Percentiles rank a stretch among this genome's conserved stretches.
These are phyloP conservation scores for Pholiota conissans DNA, from an alignment of 768 basidiomycete species.

Conservation along the genomic window DNA sequence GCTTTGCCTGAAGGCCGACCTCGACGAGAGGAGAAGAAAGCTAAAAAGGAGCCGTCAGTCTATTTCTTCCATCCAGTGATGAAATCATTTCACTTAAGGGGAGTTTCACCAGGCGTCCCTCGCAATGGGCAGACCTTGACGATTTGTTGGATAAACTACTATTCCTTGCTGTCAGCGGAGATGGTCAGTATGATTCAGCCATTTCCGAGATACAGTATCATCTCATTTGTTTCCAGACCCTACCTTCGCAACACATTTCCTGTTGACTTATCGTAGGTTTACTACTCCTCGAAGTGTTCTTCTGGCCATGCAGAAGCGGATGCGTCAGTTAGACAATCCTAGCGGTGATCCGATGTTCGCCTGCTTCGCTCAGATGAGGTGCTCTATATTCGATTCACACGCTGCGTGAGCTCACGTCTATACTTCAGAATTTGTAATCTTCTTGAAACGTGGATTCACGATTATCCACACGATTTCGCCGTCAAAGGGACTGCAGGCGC, in stretches of 20 bases:
- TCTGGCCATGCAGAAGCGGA: conserved; percentile 86
- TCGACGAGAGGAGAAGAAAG: conserved; percentile 28
- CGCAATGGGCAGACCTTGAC: conserved; percentile 75
- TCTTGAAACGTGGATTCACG: conserved; percentile 73
- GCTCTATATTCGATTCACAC: conserved; percentile 2
- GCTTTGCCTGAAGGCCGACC: conserved; percentile 18
- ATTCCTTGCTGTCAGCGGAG: conserved; percentile 81
- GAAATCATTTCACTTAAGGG: conserved; percentile 1
- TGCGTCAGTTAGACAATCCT: conserved; percentile 73
- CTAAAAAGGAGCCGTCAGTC: conserved; percentile 56
- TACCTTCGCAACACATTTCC: conserved; percentile 74
- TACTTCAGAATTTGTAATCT: conserved; percentile 70
- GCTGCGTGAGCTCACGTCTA: conserved; percentile 3
- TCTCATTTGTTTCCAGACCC: conserved; percentile 50
- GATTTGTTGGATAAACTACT: conserved; percentile 81
- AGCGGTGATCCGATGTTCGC: conserved; percentile 83
- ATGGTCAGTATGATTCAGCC: conserved; percentile 48
- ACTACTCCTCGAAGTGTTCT: conserved; percentile 76
- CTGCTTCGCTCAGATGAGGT: conserved; percentile 89
- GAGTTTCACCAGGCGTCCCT: conserved; percentile 40
- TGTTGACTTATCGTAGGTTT: conserved; percentile 83
- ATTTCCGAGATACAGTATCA: neutral
- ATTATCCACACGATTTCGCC: conserved; percentile 80
- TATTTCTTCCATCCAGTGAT: conserved; percentile 7
- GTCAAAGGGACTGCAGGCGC: conserved; percentile 74